Base-by-base conservation (phyloP, 768 basidiomycete species). In the Psilocybe subaeruginosa region DNA sequence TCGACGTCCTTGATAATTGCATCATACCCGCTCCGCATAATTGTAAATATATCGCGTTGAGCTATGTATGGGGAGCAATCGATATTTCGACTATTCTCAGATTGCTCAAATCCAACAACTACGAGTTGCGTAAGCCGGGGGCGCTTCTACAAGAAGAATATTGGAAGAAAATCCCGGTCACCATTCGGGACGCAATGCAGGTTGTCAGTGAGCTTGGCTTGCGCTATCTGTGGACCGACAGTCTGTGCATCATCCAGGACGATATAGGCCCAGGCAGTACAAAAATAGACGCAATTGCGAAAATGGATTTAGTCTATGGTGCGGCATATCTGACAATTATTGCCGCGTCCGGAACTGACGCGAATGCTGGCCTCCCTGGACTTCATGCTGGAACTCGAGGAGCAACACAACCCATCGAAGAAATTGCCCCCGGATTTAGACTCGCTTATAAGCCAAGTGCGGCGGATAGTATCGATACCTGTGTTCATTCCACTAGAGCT, bases 321-420 rank as follows among this genome's bases (percentile, higher is more conserved):
- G 50, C 63, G n/a, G 58, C 63, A 17, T 30, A 50, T 48, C 9
- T 60, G 8, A 60, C 59, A 29, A 64, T 64, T n/a, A 47, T 60
- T 19, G 58, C 63, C 52, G 39, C 46, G 4, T 51, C 54, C 11
- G 63, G 60, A 19, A 35, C 9, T 7, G 59, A 60, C 37, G 59
- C 63, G 11, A 56, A 57, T 35, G 49, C 63, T 17, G 63, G 59
- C 4, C 59, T 64, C 33, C 63, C 63, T 53, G 63, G 63, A n/a
- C 14, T 64, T 5, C 54, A 35, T 39, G 17, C 58, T 4, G 54
- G 50, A 30, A 52, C 53, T 17, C 51, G 60, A 54, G 33, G 37
- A 46, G 51, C 14, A 39, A 29, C 9, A 11, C 63, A 64, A 27
- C 27, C 49, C 2, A 54, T 56, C 9, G 55, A 64, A 54, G 54